phyloP scores from a whole-genome alignment of 129 eudicot genomes.

The Escallonia rubra region DNA sequence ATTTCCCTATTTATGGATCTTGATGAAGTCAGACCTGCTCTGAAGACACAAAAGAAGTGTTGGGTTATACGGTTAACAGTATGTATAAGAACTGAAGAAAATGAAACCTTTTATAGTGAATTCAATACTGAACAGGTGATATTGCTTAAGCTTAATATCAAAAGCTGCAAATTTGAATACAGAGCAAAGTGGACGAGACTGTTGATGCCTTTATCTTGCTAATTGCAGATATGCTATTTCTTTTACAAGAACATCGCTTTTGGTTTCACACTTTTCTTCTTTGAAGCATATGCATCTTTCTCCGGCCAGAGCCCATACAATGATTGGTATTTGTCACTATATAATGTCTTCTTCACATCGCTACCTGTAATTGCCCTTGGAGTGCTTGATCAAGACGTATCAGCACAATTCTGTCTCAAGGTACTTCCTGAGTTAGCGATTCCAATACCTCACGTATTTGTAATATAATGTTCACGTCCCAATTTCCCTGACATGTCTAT shows the following conservation, averaged over 20 bases:
- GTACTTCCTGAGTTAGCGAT: conserved; percentile 17
- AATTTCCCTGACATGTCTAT: neutral
- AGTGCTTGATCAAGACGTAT: conserved; percentile 65
- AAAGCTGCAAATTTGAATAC: too few relatives aligned
- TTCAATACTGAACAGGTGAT: too few relatives aligned
- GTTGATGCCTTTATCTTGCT: neutral
- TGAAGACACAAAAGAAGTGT: too few relatives aligned
- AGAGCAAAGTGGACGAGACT: too few relatives aligned
- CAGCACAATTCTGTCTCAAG: conserved; percentile 56
- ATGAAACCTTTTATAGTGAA: too few relatives aligned
- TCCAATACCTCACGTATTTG: neutral
- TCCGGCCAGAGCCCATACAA: conserved; percentile 62
- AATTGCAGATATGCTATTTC: conserved; percentile 60
- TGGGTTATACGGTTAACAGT: too few relatives aligned
- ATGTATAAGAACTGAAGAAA: too few relatives aligned
- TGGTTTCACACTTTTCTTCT: conserved; percentile 60
- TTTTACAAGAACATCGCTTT: conserved; percentile 71
- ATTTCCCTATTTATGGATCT: too few relatives aligned
- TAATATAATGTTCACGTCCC: neutral
- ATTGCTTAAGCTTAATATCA: too few relatives aligned
- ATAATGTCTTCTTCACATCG: conserved; percentile 58
- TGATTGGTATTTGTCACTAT: conserved; percentile 57
- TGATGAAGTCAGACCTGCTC: too few relatives aligned
- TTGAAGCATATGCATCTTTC: conserved; percentile 55
- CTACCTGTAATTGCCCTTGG: conserved; percentile 68